Conservation (phyloP, 2,329 filamentous ascomycete species). For the Dothidotthia symphoricarpi region DNA sequence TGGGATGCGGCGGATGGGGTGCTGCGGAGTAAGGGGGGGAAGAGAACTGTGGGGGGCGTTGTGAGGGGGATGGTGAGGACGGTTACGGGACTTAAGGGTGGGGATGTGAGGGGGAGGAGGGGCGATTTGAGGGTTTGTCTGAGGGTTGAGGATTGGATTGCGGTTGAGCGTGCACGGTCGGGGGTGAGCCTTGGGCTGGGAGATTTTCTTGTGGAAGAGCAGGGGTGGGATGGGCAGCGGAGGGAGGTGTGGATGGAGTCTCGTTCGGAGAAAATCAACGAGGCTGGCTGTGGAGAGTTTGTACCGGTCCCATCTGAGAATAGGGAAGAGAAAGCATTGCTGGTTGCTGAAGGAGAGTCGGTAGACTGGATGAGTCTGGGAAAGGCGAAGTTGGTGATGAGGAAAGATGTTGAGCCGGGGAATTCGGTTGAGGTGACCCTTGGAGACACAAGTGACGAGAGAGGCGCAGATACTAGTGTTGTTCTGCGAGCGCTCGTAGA, state of each 20-base stretch:
- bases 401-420: conserved; percentile 1
- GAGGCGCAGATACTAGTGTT: background rate
- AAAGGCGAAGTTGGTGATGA: conserved; percentile 3
- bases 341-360: background rate
- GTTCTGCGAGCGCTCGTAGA: background rate
- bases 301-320: background rate
- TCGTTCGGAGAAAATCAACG: background rate
- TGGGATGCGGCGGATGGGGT: conserved; percentile 23
- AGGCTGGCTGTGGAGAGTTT: background rate
- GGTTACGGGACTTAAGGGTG: conserved; percentile 16
- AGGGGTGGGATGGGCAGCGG: conserved; percentile 1
- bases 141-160: conserved; percentile 12
- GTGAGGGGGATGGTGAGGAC: conserved; percentile 19
- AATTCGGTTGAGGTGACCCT: background rate
- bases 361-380: background rate
- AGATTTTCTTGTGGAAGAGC: conserved; percentile 6
- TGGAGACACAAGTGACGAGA: background rate
- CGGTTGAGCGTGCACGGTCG: conserved; percentile 6
- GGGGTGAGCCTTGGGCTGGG: conserved; percentile 15
- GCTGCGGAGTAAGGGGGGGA: conserved; percentile 16
- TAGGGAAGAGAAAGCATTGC: background rate
- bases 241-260: conserved; percentile 13
- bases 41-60: conserved; percentile 16
- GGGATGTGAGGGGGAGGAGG: conserved; percentile 9
- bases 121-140: conserved; percentile 17